A percentile compares a stretch with the other conserved stretches of the same genome.
These are phyloP conservation scores for Suillus hirtellus DNA, from an alignment of 768 basidiomycete species.

Conservation along the genomic window DNA sequence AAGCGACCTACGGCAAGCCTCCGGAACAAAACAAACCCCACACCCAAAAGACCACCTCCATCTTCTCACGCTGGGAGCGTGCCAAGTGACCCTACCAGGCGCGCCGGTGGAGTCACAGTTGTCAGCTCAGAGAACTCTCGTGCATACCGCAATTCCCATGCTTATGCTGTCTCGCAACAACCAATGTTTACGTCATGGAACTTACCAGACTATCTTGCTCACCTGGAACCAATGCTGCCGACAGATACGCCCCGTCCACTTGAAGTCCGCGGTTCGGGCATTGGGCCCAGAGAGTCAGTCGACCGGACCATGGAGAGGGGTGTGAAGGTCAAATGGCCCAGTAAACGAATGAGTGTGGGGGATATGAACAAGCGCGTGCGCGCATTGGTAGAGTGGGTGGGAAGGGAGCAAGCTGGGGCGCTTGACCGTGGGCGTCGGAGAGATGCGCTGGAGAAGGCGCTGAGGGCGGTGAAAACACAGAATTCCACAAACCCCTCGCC, in stretches of 20 bases:
- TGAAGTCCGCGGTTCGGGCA: constrained; percentile 57
- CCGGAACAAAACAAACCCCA: constrained; percentile 33
- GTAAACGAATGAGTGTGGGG: constrained; percentile 91
- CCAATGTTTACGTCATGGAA: constrained; percentile 84
- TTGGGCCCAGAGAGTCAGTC: constrained; percentile 49
- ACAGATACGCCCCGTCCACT: constrained; percentile 72
- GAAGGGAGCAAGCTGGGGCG: constrained; percentile 78
- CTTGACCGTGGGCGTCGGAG: constrained; percentile 68
- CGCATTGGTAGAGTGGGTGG: constrained; percentile 92
- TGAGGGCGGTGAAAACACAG: constrained; percentile 30
- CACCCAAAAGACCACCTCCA: constrained; percentile 32
- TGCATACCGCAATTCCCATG: constrained; percentile 78
- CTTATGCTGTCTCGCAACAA: constrained; percentile 77
- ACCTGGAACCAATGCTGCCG: constrained; percentile 83
- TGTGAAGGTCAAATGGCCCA: constrained; percentile 90
- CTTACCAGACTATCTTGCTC: constrained; percentile 89
- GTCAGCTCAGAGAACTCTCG: constrained; percentile 52
- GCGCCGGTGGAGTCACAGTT: constrained; percentile 36
- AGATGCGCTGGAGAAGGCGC: constrained; percentile 62
- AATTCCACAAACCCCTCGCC: constrained; percentile 13
- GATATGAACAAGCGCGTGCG: constrained; percentile 97
- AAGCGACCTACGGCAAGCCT: constrained; percentile 43
- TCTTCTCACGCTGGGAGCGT: constrained; percentile 34
- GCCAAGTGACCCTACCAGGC: constrained; percentile 48
- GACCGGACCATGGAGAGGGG: constrained; percentile 71